Base-by-base conservation (phyloP, 306 rosid species). In the Malus fusca region DNA sequence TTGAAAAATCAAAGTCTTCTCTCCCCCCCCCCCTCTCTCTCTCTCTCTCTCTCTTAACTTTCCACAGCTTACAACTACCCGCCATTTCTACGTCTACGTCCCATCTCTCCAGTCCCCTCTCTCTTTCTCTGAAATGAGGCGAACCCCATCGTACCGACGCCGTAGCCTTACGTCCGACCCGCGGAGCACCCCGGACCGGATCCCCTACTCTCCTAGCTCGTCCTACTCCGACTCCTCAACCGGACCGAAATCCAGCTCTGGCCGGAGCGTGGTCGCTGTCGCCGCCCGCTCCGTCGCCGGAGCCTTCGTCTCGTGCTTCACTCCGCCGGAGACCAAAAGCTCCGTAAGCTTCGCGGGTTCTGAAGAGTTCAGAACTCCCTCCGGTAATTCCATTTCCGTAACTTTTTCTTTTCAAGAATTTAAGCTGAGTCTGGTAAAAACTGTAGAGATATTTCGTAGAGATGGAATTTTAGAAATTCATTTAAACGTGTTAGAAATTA, bases 251-350 rank as follows among this genome's bases (percentile, higher is more conserved):
- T 83, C 92, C 68, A 53, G 60, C 75, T 46, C 86, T 19, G 23
- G 81, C 42, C 80, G 77, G 21, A 84, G 73, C 55, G 76, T 91
- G 1, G 76, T 90, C 8, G 31, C 84, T 8, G 73, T 74, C 28
- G 98, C 87, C 4, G 93, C 92, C 9, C 87, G 83, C 46, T 85
- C 96, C 8, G 58, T 92, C 10, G 92, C 83, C 4, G 89, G 94
- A 58, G 72, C 82, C 21, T 90, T 96, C 53, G 43, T 79, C 15
- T 63, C 85, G 11, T 92, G 99, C 87, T 90, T 96, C 82, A 79
- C 90, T 2, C 92, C 97, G 21, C 97, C 98, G 77, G 89, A 88
- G 33, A n/a, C 70, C 6, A 83, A 59, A 35, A 83, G 23, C 72
- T 87, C 93, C 37, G 73, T 25, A 75, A 81, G 83, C 69, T 8